Conservation (phyloP, 1,284 basidiomycete species). For the Hymenochaete sp. region DNA sequence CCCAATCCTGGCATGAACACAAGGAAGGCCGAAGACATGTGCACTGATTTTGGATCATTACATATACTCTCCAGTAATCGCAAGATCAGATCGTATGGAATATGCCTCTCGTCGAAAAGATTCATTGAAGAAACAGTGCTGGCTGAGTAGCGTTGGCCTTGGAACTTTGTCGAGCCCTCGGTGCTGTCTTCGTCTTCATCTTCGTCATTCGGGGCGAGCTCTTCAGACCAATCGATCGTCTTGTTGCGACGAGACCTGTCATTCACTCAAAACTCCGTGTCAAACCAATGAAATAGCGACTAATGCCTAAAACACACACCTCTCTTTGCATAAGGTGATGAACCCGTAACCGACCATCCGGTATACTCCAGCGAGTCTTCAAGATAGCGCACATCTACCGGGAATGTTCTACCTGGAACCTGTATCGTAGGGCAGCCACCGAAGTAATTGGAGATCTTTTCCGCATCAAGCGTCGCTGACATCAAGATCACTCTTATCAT, state of each 20-base stretch:
- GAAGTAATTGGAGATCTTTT: conserved; percentile 92
- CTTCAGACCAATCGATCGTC: conserved; percentile 73
- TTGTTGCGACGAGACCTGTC: conserved; percentile 54
- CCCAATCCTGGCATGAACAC: conserved; percentile 91
- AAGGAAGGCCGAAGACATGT: conserved; percentile 77
- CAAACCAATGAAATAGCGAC: too few relatives aligned
- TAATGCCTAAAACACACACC: conserved; percentile 34
- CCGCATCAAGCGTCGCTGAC: conserved; percentile 95
- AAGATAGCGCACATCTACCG: conserved; percentile 81
- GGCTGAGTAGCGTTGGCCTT: conserved; percentile 62
- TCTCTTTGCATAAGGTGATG: conserved; percentile 77
- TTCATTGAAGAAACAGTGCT: conserved; percentile 78
- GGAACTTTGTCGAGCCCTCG: conserved; percentile 39
- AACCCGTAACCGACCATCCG: conserved; percentile 78
- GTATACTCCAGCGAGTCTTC: conserved; percentile 91
- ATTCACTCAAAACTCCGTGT: conserved; percentile 40
- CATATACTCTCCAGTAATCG: conserved; percentile 85
- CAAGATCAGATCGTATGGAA: conserved; percentile 86
- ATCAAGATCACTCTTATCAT: conserved; percentile 95
- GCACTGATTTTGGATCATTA: conserved; percentile 41
- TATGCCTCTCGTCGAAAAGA: conserved; percentile 80
- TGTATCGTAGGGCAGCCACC: conserved; percentile 82
- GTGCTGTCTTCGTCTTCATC: conserved; percentile 55
- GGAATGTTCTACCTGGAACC: conserved; percentile 96
- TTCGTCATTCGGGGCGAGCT: conserved; percentile 50